phyloP scores from a whole-genome alignment of 2,329 filamentous ascomycete species.

The Sporothrix phasma region DNA sequence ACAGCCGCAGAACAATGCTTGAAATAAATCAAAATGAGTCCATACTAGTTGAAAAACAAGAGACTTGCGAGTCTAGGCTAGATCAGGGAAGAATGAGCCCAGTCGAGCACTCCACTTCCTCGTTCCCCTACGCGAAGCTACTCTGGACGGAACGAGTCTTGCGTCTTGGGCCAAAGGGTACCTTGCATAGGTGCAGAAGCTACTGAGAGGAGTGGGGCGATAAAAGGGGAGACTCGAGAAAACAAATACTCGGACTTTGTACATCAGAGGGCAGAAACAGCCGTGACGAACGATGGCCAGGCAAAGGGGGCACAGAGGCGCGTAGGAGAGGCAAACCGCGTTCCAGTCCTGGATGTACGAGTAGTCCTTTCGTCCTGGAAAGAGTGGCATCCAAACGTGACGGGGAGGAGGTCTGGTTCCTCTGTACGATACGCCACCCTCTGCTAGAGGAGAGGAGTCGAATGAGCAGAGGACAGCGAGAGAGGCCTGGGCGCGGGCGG shows the following conservation, averaged over 20 bases:
- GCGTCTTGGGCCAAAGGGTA: constrained; percentile 3
- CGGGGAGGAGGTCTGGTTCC: neutral
- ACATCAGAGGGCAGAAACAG: neutral
- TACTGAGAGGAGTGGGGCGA: neutral
- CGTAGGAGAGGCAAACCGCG: neutral
- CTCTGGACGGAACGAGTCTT: constrained; percentile 5
- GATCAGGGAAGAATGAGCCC: neutral
- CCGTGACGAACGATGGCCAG: neutral
- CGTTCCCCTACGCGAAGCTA: constrained; percentile 6
- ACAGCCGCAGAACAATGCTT: neutral
- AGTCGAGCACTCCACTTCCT: neutral
- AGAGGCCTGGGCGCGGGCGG: neutral
- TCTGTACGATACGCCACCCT: too few relatives aligned
- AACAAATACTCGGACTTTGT: too few relatives aligned
- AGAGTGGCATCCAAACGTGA: neutral
- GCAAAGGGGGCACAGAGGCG: neutral
- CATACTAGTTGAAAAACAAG: neutral
- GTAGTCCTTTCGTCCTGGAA: neutral
- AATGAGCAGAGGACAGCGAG: too few relatives aligned
- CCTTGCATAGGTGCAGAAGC: constrained; percentile 4
- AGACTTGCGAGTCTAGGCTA: neutral
- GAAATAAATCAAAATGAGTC: neutral
- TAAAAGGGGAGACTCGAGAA: neutral
- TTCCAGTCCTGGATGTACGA: too few relatives aligned
- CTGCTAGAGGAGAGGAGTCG: too few relatives aligned